A percentile compares a stretch with the other conserved stretches of the same genome.
Conservation (phyloP, 768 basidiomycete genomes). For the Trametes sanguinea region DNA sequence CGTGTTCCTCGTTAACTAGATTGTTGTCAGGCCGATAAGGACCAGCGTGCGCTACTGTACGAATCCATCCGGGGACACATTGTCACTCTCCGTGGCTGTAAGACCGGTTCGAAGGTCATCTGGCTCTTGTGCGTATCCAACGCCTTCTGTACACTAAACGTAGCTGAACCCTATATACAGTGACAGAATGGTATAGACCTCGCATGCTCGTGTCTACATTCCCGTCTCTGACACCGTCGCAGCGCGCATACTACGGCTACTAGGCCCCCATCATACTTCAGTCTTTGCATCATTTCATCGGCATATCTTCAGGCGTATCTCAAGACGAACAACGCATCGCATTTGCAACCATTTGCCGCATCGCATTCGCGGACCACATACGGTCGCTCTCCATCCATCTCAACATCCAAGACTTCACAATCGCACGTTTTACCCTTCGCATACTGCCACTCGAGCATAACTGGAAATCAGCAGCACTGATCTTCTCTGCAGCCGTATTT, state of each 20-base stretch:
- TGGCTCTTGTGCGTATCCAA: slow-evolving; percentile 71
- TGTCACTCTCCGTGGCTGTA: slow-evolving; percentile 86
- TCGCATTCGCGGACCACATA: slow-evolving; percentile 1
- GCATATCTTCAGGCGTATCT: slow-evolving; percentile 31
- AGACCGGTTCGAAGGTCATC: slow-evolving; percentile 89
- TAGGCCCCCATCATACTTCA: slow-evolving; percentile 28
- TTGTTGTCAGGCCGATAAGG: slow-evolving; percentile 71
- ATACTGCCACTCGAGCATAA: background rate
- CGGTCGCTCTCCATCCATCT: background rate
- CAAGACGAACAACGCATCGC: slow-evolving; percentile 7
- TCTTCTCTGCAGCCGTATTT: slow-evolving; percentile 15
- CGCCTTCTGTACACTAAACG: no score
- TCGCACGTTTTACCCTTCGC: background rate
- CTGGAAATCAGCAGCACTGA: background rate
- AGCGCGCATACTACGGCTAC: slow-evolving; percentile 70
- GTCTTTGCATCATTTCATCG: slow-evolving; percentile 32
- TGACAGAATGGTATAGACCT: slow-evolving; percentile 54
- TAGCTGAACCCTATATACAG: slow-evolving; percentile 32
- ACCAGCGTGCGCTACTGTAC: slow-evolving; percentile 78
- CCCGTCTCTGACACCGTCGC: slow-evolving; percentile 8
- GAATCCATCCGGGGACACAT: slow-evolving; percentile 88
- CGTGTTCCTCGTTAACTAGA: background rate
- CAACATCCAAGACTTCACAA: background rate
- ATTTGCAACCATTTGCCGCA: slow-evolving; percentile 16
- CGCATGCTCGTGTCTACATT: background rate